Percentiles rank a stretch among this genome's conserved stretches.
Conservation (phyloP, 305 asterid species). For the Fraxinus xanthoxyloides region DNA sequence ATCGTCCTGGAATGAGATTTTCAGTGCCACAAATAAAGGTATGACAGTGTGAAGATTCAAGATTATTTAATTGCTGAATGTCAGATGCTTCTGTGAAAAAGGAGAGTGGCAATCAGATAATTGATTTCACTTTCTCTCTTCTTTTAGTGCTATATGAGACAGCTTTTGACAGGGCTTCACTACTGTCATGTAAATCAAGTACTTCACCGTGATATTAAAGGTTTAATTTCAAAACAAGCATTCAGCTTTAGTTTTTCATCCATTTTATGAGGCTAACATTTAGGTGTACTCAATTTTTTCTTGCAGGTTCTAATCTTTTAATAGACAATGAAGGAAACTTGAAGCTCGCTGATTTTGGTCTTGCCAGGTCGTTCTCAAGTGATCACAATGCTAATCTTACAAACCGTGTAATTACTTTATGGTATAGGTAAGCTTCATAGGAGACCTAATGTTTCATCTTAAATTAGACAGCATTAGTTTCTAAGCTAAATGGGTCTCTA, state of each 20-base stretch:
- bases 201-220: conserved; percentile 98
- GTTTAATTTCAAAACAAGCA: conserved; percentile 37
- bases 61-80: conserved; percentile 17
- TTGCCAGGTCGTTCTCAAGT: conserved; percentile 82
- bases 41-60: conserved; percentile 23
- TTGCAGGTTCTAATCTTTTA: conserved; percentile 88
- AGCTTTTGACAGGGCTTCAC: conserved; percentile 97
- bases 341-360: conserved; percentile 97
- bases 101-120: conserved; percentile 42
- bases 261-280: conserved; percentile 14
- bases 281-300: conserved; percentile 13
- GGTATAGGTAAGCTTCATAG: conserved; percentile 72
- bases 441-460: not conserved
- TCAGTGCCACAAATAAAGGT: conserved; percentile 92
- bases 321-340: conserved; percentile 90
- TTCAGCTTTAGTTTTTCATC: conserved; percentile 17
- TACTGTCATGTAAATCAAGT: conserved; percentile 98
- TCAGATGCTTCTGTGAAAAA: conserved; percentile 34
- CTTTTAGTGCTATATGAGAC: conserved; percentile 91
- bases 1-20: not conserved
- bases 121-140: conserved; percentile 41
- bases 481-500: not conserved
- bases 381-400: conserved; percentile 93
- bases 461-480: not conserved
- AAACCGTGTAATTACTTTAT: conserved; percentile 89